Base-by-base conservation (phyloP, 768 basidiomycete genomes). In the Tulasnella sp. region DNA sequence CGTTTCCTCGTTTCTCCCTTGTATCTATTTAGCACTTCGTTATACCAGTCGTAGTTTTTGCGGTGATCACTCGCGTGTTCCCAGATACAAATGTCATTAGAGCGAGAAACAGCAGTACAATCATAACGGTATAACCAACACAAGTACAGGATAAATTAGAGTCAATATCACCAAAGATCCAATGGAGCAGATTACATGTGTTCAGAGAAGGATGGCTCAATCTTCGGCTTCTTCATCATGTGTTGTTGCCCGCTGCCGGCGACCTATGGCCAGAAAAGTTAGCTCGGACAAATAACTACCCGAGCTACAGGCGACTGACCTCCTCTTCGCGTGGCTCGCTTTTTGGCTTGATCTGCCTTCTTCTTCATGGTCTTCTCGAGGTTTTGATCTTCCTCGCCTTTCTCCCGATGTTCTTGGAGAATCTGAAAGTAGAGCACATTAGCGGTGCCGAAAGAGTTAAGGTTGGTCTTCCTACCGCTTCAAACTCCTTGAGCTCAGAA, bases 401-500 rank as follows among this genome's bases (percentile, higher is more conserved):
- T 92, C 3, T 84, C 83, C 74, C 85, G 88, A 78, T 91, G 86
- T 75, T 94, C 90, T 22, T 92, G 89, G 6, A 98, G 83, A 36
- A 95, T 95, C 93, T 95, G 74, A 17, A 1, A 12, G 29, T 41
- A 35, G 35, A 6, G 7, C 6, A 26, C 22, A 41, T 64, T 64
- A 64, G 34, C 32, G 9, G 34, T 7, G n/a, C 36, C 35, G 34
- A 26, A 65, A 40, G 34, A 69, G 34, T 5, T 52, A 63, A 34
- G 14, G n/a, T 26, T 5, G 62, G 8, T 77, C 82, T 36, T 39
- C 80, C 72, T 74, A 92, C 95, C 77, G 84, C 84, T 79, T 98
- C 95, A 77, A 99, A 99, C 81, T 99, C 96, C 75, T 95, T 90
- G 63, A 98, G 81, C 77, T 98, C 96, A 0, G 90, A 86, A 75